Evolutionary conservation across 2,329 filamentous ascomycete genomes (phyloP).

Genomic region (Alternaria gansuensis): DNA sequence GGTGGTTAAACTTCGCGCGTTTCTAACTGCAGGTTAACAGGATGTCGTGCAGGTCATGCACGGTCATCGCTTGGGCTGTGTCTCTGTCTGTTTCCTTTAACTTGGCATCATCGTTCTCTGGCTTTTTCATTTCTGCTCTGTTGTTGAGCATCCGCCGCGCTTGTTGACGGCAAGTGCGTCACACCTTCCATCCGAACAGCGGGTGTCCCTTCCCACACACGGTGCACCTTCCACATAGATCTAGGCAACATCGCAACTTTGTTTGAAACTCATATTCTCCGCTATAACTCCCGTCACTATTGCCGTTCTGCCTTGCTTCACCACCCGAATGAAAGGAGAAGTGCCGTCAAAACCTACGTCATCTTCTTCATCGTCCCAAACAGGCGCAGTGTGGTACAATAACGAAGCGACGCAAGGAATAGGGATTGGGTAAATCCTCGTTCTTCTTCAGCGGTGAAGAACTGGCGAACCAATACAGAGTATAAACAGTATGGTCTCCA

Average conservation of each 20-base stretch:
- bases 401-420: neutral
- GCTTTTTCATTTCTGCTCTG: neutral
- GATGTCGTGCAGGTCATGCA: neutral
- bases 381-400: neutral
- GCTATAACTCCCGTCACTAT: neutral
- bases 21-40: constrained; percentile 33
- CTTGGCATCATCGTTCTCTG: neutral
- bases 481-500: constrained; percentile 20
- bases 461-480: constrained; percentile 4
- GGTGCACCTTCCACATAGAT: constrained; percentile 27
- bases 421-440: neutral
- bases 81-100: neutral
- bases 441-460: neutral
- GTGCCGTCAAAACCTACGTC: neutral
- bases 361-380: neutral
- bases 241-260: constrained; percentile 17
- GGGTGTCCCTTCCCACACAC: constrained; percentile 22
- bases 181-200: constrained; percentile 15
- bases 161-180: neutral
- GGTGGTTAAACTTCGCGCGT: constrained; percentile 61
- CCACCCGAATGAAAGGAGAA: neutral
- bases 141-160: neutral
- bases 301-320: neutral
- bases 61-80: neutral
- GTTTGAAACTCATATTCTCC: constrained; percentile 8